Evolutionary conservation across 805 yeast genomes (phyloP), one percentile per base, ranked within the genome.

Genomic region (Ogataea thermomethanolica): DNA sequence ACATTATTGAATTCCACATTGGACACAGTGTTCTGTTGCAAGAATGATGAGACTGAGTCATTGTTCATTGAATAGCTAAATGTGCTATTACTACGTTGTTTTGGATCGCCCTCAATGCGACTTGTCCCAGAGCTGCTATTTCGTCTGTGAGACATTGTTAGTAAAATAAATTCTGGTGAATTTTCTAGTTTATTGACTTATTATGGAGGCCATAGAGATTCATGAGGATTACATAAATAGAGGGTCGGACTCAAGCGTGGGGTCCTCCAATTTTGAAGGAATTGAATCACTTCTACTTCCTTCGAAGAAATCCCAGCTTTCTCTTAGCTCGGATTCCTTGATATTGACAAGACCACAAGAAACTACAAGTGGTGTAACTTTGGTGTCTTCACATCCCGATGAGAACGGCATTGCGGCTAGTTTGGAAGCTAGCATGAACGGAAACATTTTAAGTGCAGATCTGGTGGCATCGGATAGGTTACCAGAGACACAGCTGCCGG

Each of bases 1-100:
- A 61, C 58, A 40, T 62, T 62, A 35, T 52, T 61, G 46, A 62
- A 62, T 39, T 61, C 67, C n/a, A 62, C 66, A 37, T 54, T 57
- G 11, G 61, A 46, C 14, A 50, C 53, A 5, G 56, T 43, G 44
- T 54, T 43, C 46, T 55, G 47, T 38, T 51, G 46, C 9, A 50
- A 24, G 4, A 51, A 33, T 2, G 56, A 43, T 14, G 45, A 37
- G 8, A 52, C 41, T 4, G 55, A 47, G 6, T 28, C 33, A 30
- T 56, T 54, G 8, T 27, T 35, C 34, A 45, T 31, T 7, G 32
- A 28, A 34, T 50, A 47, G 15, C 39, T 32, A 29, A 43, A 36
- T 6, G 35, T 38, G 32, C 43, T 39, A 29, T 31, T 45, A 37
- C 45, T 45, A 11, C 34, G 44, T 27, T 39, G 35, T 25, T 41